These are phyloP conservation scores for Eucalyptus shirleyi DNA, from an alignment of 345 rosid genomes.

Conservation along the genomic window DNA sequence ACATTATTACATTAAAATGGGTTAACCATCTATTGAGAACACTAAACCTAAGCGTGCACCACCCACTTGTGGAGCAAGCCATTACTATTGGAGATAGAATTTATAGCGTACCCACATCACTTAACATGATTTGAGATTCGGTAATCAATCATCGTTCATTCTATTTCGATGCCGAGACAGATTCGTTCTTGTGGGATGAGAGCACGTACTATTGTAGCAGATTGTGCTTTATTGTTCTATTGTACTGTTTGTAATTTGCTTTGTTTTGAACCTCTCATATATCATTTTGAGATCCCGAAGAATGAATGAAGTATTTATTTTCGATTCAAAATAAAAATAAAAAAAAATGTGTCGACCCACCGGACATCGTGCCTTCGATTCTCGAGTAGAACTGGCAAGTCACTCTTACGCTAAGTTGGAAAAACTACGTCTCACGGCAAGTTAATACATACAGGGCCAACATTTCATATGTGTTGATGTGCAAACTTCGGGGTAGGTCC, in stretches of 20 bases:
- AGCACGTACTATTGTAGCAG: background rate
- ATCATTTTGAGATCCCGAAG: too few relatives aligned
- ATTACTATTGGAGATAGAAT: background rate
- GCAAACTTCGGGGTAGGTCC: background rate
- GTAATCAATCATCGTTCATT: too few relatives aligned
- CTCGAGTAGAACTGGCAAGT: background rate
- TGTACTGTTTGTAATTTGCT: background rate
- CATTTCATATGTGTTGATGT: background rate
- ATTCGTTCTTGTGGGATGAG: background rate
- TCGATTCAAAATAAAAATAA: background rate
- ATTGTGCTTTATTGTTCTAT: background rate
- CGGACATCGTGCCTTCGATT: background rate
- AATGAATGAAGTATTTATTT: background rate
- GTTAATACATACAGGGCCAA: background rate
- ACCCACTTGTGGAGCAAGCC: background rate
- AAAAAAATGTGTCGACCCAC: background rate
- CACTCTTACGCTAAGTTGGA: background rate
- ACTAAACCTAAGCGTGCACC: background rate
- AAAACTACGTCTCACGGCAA: background rate
- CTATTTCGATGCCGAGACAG: background rate
- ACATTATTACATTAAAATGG: background rate
- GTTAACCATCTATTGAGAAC: background rate
- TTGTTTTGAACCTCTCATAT: background rate
- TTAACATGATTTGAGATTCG: background rate
- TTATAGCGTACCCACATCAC: accelerated